phyloP scores from a whole-genome alignment of 176 grass and related monocot species.

The Otatea glauca region DNA sequence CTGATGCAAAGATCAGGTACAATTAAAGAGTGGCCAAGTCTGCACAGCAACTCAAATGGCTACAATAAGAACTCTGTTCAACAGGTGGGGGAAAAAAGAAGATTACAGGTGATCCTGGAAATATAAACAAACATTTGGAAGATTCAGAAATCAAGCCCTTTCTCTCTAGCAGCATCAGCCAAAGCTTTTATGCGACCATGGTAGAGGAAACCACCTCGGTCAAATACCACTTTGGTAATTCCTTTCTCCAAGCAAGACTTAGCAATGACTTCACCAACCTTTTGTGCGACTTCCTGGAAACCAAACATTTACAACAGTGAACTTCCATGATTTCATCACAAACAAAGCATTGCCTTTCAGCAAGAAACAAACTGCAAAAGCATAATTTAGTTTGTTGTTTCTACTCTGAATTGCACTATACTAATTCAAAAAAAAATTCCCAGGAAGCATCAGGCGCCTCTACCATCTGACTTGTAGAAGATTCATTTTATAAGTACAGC shows the following conservation, averaged over 20 bases:
- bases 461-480: not conserved
- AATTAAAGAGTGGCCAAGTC: not conserved
- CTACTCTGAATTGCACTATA: not conserved
- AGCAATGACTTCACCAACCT: slow-evolving; percentile 84
- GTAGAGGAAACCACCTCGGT: slow-evolving; percentile 90
- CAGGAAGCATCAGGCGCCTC: not conserved
- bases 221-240: slow-evolving; percentile 88
- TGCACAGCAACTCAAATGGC: slow-evolving; percentile 23
- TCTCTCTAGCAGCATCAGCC: slow-evolving; percentile 81
- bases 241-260: slow-evolving; percentile 97
- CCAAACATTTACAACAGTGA: slow-evolving; percentile 14
- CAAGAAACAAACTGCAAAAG: slow-evolving; percentile 11
- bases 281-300: slow-evolving; percentile 86
- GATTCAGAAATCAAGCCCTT: slow-evolving; percentile 81
- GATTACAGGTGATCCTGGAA: slow-evolving; percentile 31
- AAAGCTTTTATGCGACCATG: slow-evolving; percentile 87
- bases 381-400: not conserved
- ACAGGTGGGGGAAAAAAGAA: slow-evolving; percentile 10
- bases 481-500: not conserved
- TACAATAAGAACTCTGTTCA: slow-evolving; percentile 42
- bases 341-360: not conserved
- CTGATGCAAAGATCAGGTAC: not conserved
- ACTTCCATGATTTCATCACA: slow-evolving; percentile 5
- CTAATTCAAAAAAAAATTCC: no score
- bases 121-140: slow-evolving; percentile 39